Evolutionary conservation across 192 early-diverging fungal species (phyloP).

Genomic region (Coemansia sp.): DNA sequence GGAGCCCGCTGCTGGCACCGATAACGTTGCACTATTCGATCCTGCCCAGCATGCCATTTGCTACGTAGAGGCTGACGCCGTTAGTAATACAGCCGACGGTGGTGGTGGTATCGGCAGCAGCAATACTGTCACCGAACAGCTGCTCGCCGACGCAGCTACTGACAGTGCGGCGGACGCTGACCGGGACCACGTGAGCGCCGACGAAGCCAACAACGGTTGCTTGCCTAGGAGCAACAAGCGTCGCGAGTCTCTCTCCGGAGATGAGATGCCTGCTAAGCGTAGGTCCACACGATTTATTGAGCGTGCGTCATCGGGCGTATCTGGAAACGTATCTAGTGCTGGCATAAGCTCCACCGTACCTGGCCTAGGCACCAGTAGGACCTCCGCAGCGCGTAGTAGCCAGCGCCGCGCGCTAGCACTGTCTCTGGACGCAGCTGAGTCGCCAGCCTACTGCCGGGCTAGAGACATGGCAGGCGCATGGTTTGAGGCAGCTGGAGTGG

Average conservation of each 20-base stretch:
- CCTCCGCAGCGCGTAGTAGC: slow-evolving; percentile 5
- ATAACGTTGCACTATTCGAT: background rate
- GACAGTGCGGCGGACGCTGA: background rate
- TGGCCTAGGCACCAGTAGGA: background rate
- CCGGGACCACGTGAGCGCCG: background rate
- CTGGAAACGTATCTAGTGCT: background rate
- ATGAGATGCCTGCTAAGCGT: slow-evolving; percentile 51
- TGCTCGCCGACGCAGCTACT: background rate
- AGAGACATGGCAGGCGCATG: slow-evolving; percentile 6
- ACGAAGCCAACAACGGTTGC: slow-evolving; percentile 2
- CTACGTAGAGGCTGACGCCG: background rate
- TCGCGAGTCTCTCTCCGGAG: slow-evolving; percentile 38
- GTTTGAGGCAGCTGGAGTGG: slow-evolving; percentile 9
- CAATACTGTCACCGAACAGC: background rate
- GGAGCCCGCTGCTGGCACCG: background rate
- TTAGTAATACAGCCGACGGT: background rate
- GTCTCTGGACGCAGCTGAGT: slow-evolving; percentile 10
- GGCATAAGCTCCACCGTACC: background rate
- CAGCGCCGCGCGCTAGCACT: slow-evolving; percentile 1
- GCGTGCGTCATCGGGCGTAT: slow-evolving; percentile 12
- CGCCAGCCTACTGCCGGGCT: slow-evolving; percentile 18
- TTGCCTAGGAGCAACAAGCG: slow-evolving; percentile 14
- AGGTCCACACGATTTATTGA: slow-evolving; percentile 52
- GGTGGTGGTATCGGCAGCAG: background rate
- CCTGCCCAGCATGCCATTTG: background rate